phyloP scores from a whole-genome alignment of 805 yeast genomes.

The Saccharomycopsis sp. region DNA sequence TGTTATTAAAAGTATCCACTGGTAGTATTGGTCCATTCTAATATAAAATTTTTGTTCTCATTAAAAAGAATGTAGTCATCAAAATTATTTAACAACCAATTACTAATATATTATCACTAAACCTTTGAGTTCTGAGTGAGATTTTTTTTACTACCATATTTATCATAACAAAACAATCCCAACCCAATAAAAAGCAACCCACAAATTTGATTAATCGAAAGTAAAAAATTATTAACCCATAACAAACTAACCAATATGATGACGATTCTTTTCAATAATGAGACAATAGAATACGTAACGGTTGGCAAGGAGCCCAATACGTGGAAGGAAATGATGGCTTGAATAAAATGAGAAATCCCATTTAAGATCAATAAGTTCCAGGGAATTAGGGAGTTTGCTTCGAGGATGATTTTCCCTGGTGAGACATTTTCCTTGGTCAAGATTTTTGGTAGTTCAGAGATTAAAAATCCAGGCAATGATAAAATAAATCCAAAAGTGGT shows the following conservation, averaged over 20 bases:
- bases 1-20: too few species aligned
- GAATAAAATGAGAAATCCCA: conserved; percentile 59
- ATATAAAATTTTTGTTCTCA: too few species aligned
- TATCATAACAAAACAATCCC: conserved; percentile 62
- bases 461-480: too few species aligned
- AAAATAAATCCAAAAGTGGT: conserved; percentile 55
- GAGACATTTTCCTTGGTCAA: too few species aligned
- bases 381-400: conserved; percentile 23
- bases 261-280: conserved; percentile 60
- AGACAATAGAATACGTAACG: conserved; percentile 68
- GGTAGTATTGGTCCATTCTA: too few species aligned
- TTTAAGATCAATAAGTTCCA: conserved; percentile 49
- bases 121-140: too few species aligned
- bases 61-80: too few species aligned
- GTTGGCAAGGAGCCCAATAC: conserved; percentile 62
- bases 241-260: conserved; percentile 55
- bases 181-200: conserved; percentile 46
- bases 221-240: conserved; percentile 38
- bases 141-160: conserved; percentile 40
- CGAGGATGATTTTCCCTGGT: too few species aligned
- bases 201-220: conserved; percentile 29
- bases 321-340: conserved; percentile 66
- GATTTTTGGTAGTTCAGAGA: too few species aligned
- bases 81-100: too few species aligned
- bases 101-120: too few species aligned